Evolutionary conservation across 176 grass and related monocot species (phyloP).

Genomic region (Bolboschoenus planiculmis): DNA sequence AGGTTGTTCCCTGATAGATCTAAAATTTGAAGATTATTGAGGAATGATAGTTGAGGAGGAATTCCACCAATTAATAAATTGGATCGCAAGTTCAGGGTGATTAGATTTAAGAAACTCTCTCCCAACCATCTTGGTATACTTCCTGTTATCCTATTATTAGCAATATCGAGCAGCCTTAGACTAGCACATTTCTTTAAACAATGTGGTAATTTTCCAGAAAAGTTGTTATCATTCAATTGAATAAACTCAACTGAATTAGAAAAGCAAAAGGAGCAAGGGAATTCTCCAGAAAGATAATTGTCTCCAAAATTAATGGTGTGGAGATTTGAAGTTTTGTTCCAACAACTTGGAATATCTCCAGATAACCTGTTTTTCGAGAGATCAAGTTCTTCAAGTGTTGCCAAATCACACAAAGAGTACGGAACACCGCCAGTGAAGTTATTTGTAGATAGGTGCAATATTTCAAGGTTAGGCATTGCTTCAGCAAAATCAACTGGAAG

Average conservation of each 20-base stretch:
- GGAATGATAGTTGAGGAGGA: not conserved
- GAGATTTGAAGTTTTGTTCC: not conserved
- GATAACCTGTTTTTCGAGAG: not conserved
- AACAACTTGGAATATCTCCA: not conserved
- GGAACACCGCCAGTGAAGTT: not conserved
- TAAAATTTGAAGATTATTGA: not conserved
- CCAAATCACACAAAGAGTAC: not conserved
- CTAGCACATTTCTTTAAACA: not conserved
- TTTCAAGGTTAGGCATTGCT: not conserved
- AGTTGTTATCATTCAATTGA: not conserved
- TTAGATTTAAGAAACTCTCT: not conserved
- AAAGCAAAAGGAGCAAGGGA: not conserved
- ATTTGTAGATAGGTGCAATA: not conserved
- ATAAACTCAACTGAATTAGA: not conserved
- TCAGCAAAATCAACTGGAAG: not conserved
- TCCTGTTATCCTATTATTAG: not conserved
- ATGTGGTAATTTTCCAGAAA: not conserved
- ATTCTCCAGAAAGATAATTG: not conserved
- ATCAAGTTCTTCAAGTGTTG: not conserved
- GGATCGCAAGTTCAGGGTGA: not conserved
- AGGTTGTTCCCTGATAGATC: not conserved
- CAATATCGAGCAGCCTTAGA: not conserved
- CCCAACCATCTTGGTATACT: not conserved
- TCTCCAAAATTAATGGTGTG: not conserved
- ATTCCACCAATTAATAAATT: not conserved